phyloP scores from a whole-genome alignment of 176 grass and related monocot species.

The Cenchrus fungigraminus region DNA sequence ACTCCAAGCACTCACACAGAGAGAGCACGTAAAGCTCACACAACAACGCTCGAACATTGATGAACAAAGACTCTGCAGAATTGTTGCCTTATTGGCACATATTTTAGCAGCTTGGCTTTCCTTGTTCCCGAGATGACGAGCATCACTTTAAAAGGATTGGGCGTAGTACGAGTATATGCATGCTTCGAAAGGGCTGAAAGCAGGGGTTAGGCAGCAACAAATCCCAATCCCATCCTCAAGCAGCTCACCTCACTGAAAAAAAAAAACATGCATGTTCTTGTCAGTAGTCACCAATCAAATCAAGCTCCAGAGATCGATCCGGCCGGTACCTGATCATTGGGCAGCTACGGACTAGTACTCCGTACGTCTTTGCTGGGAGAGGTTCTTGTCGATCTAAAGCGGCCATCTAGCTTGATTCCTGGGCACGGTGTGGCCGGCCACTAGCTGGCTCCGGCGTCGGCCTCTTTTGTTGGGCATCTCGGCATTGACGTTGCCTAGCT shows the following conservation, averaged over 20 bases:
- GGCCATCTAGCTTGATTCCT: neutral
- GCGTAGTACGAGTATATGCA: neutral
- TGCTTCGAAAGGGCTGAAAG: slow-evolving; percentile 29
- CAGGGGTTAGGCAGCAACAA: neutral
- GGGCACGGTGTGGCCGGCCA: neutral
- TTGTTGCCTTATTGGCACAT: slow-evolving; percentile 29
- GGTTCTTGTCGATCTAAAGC: neutral
- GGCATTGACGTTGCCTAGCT: slow-evolving; percentile 18
- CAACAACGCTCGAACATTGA: slow-evolving; percentile 24
- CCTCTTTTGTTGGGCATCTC: neutral
- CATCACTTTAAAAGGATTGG: slow-evolving; percentile 20
- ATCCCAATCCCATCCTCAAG: neutral
- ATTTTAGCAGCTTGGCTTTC: slow-evolving; percentile 27
- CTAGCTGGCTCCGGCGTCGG: neutral
- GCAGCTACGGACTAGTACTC: neutral
- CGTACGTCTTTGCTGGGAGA: too few relatives aligned
- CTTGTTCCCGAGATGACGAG: slow-evolving; percentile 30
- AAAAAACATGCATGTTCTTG: neutral
- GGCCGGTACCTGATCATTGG: slow-evolving; percentile 32
- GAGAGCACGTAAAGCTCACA: slow-evolving; percentile 51
- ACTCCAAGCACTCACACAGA: slow-evolving; percentile 48
- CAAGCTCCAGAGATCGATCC: neutral
- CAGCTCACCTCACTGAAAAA: neutral
- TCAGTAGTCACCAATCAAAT: slow-evolving; percentile 18
- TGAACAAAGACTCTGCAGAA: slow-evolving; percentile 20